Percentiles rank a stretch among this genome's conserved stretches.
phyloP scores from a whole-genome alignment of 352 stramenopile species.

The Pythium folliculosum region DNA sequence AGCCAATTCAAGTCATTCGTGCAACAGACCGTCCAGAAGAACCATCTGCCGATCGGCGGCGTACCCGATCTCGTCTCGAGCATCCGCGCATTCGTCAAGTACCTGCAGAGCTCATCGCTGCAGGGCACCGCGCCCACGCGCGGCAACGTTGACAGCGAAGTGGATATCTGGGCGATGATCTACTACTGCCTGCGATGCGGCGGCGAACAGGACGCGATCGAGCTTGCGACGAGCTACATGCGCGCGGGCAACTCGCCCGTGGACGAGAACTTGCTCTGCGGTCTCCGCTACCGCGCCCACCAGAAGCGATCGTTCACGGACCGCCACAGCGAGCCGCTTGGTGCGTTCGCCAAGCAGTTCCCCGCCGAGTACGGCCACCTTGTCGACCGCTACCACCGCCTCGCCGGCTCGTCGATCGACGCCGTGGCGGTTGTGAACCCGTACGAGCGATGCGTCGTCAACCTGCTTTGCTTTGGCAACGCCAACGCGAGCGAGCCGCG shows the following conservation, averaged over 20 bases:
- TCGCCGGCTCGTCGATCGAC: slow-evolving; percentile 73
- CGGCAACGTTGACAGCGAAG: slow-evolving; percentile 43
- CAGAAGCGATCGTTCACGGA: slow-evolving; percentile 55
- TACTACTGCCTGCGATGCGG: slow-evolving; percentile 84
- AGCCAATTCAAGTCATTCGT: slow-evolving; percentile 76
- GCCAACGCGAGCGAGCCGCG: slow-evolving; percentile 72
- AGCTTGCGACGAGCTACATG: slow-evolving; percentile 49
- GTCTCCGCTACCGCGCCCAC: slow-evolving; percentile 59
- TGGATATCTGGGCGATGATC: slow-evolving; percentile 71
- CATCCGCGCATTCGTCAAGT: slow-evolving; percentile 75
- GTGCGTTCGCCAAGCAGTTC: slow-evolving; percentile 71
- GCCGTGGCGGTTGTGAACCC: slow-evolving; percentile 68
- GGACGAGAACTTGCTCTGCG: slow-evolving; percentile 58
- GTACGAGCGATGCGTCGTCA: slow-evolving; percentile 82
- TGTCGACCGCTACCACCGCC: slow-evolving; percentile 65
- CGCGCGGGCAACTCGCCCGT: slow-evolving; percentile 47
- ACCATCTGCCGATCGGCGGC: slow-evolving; percentile 68
- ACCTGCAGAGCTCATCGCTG: slow-evolving; percentile 74
- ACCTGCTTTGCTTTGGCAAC: slow-evolving; percentile 78
- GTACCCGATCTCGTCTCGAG: slow-evolving; percentile 70
- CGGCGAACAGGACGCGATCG: slow-evolving; percentile 66
- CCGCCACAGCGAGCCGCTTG: slow-evolving; percentile 37
- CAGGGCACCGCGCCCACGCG: slow-evolving; percentile 24
- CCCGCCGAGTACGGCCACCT: slow-evolving; percentile 62
- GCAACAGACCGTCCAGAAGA: slow-evolving; percentile 80